Evolutionary conservation across 139 green algal genomes (phyloP).

Genomic region (Microglena sp.): DNA sequence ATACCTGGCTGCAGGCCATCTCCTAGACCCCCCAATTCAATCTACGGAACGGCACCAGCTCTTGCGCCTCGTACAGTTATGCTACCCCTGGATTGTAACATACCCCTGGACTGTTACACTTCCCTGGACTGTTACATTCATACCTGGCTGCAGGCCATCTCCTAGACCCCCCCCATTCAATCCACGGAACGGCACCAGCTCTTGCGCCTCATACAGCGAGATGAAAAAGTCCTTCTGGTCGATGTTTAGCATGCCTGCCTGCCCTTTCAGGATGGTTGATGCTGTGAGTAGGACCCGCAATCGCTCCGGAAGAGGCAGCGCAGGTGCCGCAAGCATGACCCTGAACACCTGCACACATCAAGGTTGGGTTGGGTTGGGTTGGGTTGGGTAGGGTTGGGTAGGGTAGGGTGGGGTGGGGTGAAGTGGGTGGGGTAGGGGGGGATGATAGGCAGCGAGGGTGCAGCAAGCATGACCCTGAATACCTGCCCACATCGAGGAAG

Average conservation of each 20-base stretch:
- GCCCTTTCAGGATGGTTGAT: slow-evolving; percentile 43
- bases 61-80: not conserved
- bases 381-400: slow-evolving; percentile 11
- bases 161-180: not conserved
- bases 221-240: slow-evolving; percentile 50
- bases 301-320: slow-evolving; percentile 47
- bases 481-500: not conserved
- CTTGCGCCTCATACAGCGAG: slow-evolving; percentile 45
- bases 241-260: slow-evolving; percentile 62
- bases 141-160: not conserved
- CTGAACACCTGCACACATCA: too few relatives aligned
- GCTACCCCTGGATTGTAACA: too few relatives aligned
- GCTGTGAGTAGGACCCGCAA: slow-evolving; percentile 49
- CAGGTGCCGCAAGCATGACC: slow-evolving; percentile 33
- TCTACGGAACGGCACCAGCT: not conserved
- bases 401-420: not conserved
- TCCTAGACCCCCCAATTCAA: slow-evolving; percentile 15
- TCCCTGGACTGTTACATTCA: not conserved
- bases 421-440: not conserved
- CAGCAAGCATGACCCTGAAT: not conserved
- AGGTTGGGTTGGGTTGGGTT: slow-evolving; percentile 7
- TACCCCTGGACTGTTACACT: too few relatives aligned
- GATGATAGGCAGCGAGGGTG: not conserved
- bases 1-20: too few relatives aligned
- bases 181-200: slow-evolving; percentile 12